Percentiles rank a stretch among this genome's conserved stretches.
Evolutionary conservation across 805 yeast genomes (phyloP).

Genomic region (Schizosaccharomyces lindneri): DNA sequence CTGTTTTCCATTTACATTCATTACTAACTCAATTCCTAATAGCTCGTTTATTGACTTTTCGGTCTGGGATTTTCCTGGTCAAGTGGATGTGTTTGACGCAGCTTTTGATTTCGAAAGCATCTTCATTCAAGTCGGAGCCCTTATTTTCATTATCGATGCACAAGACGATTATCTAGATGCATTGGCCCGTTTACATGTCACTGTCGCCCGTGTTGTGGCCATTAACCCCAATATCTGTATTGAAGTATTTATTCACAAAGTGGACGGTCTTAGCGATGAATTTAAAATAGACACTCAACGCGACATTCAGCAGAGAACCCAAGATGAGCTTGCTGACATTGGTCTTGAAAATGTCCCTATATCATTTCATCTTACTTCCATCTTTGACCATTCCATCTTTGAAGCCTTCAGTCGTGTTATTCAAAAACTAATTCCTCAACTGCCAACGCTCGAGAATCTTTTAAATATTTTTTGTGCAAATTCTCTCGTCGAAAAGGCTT

Average conservation of each 20-base stretch:
- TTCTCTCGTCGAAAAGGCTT: constrained; percentile 77
- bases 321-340: constrained; percentile 70
- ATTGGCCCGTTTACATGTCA: constrained; percentile 63
- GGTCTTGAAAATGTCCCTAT: constrained; percentile 83
- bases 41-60: constrained; percentile 57
- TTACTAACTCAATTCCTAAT: not conserved
- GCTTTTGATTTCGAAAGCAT: constrained; percentile 52
- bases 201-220: constrained; percentile 64
- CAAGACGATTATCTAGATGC: constrained; percentile 91
- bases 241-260: constrained; percentile 84
- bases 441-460: constrained; percentile 69
- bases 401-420: constrained; percentile 88
- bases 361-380: constrained; percentile 73
- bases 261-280: constrained; percentile 86
- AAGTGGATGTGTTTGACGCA: constrained; percentile 68
- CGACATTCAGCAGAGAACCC: constrained; percentile 86
- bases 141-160: constrained; percentile 82
- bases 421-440: constrained; percentile 70
- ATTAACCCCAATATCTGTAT: constrained; percentile 67
- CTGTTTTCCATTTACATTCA: not conserved
- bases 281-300: constrained; percentile 83
- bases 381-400: constrained; percentile 84
- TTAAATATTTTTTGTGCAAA: constrained; percentile 72
- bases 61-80: constrained; percentile 90
- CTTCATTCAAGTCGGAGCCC: constrained; percentile 63